These are phyloP conservation scores for Chaetomium fimeti DNA, from an alignment of 495 filamentous ascomycete species.

Conservation along the genomic window DNA sequence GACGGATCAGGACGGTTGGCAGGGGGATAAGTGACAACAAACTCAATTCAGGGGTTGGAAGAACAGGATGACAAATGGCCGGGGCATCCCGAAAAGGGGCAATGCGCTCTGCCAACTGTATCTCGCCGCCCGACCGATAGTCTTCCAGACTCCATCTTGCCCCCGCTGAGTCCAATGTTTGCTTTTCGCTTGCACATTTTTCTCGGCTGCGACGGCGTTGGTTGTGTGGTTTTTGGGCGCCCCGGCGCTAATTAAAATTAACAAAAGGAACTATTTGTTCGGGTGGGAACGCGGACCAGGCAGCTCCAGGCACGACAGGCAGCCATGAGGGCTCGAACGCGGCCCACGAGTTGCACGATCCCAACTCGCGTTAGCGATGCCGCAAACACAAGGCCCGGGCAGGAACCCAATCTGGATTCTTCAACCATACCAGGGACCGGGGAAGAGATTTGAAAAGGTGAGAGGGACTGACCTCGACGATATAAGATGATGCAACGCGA, in stretches of 20 bases:
- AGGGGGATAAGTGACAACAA: neutral
- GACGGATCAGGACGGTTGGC: conserved; percentile 18
- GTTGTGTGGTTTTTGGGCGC: too few relatives aligned
- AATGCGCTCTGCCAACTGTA: too few relatives aligned
- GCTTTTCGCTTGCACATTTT: too few relatives aligned
- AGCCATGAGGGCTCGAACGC: neutral
- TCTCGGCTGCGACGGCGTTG: too few relatives aligned
- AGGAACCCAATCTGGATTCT: neutral
- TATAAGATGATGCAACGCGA: neutral
- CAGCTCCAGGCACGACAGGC: conserved; percentile 5
- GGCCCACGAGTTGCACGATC: neutral
- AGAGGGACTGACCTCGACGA: neutral
- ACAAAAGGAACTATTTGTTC: neutral
- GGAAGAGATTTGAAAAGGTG: too few relatives aligned
- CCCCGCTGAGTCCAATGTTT: too few relatives aligned
- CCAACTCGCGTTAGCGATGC: neutral
- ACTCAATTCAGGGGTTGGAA: neutral
- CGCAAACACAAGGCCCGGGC: neutral
- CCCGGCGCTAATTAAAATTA: neutral
- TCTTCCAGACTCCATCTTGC: too few relatives aligned
- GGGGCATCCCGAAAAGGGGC: too few relatives aligned
- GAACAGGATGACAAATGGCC: neutral
- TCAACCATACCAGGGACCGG: neutral
- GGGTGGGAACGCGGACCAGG: neutral
- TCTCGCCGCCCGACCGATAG: too few relatives aligned